A percentile compares a stretch with the other conserved stretches of the same genome.
Evolutionary conservation across 2,329 filamentous ascomycete genomes (phyloP).

Genomic region (Penicillium sp.): DNA sequence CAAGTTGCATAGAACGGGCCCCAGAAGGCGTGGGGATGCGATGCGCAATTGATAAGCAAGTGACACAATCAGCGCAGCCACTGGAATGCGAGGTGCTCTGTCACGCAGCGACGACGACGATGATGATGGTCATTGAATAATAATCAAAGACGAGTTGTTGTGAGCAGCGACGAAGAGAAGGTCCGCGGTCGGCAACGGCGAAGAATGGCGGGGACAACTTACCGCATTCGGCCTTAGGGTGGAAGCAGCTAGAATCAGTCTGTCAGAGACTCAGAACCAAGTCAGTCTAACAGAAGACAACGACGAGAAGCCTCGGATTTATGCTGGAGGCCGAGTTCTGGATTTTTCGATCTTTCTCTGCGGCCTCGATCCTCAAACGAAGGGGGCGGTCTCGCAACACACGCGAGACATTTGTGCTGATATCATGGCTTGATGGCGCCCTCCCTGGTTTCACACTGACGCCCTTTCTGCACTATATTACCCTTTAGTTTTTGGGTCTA

Average conservation of each 20-base stretch:
- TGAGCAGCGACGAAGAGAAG: no score
- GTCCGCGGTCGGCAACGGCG: not conserved
- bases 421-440: not conserved
- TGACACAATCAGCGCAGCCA: not conserved
- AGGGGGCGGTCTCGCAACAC: not conserved
- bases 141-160: not conserved
- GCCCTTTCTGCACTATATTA: not conserved
- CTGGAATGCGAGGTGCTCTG: no score
- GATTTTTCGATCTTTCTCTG: not conserved
- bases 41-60: not conserved
- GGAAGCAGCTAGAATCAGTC: not conserved
- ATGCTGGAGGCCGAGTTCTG: not conserved
- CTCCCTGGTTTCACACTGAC: conserved; percentile 1
- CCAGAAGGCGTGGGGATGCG: not conserved
- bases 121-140: not conserved
- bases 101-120: no score
- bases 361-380: not conserved
- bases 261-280: no score
- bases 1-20: not conserved
- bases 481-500: no score
- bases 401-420: not conserved
- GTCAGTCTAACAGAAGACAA: not conserved
- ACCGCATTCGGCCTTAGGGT: not conserved
- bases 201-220: not conserved
- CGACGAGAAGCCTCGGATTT: not conserved